phyloP scores from a whole-genome alignment of 345 rosid genomes.

The Aquilaria malaccensis region DNA sequence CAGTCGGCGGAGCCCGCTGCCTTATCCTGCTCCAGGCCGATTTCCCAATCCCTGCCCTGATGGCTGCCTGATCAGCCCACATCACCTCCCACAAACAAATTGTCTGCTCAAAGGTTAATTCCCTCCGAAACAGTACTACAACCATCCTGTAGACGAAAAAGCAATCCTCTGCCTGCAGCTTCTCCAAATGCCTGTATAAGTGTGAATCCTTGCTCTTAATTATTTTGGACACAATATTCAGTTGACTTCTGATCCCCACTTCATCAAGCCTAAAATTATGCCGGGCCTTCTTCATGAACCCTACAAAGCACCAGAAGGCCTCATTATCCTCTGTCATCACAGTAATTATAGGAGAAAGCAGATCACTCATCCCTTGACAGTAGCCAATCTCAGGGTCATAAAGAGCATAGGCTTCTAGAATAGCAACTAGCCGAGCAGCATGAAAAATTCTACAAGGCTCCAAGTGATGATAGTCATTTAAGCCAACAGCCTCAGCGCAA shows the following conservation, averaged over 20 bases:
- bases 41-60: conserved; percentile 77
- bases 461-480: conserved; percentile 73
- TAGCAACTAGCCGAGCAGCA: conserved; percentile 87
- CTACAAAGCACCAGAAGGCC: conserved; percentile 96
- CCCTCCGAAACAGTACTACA: conserved; percentile 86
- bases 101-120: conserved; percentile 81
- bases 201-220: conserved; percentile 82
- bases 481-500: conserved; percentile 65
- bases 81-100: conserved; percentile 91
- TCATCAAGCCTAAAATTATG: conserved; percentile 93
- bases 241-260: conserved; percentile 86
- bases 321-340: conserved; percentile 77
- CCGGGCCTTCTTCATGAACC: conserved; percentile 93
- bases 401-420: conserved; percentile 91
- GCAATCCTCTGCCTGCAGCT: conserved; percentile 93
- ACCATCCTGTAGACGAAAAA: conserved; percentile 98
- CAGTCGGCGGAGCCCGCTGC: conserved; percentile 83
- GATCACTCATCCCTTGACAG: conserved; percentile 99
- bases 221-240: conserved; percentile 74
- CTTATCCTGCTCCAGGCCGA: conserved; percentile 84
- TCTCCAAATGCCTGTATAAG: conserved; percentile 79
- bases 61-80: conserved; percentile 99
- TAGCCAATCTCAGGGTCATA: conserved; percentile 93
- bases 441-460: conserved; percentile 78
- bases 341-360: conserved; percentile 83